A percentile compares a stretch with the other conserved stretches of the same genome.
Evolutionary conservation across 2,329 filamentous ascomycete genomes (phyloP).

Genomic region (Penicillium sp.): DNA sequence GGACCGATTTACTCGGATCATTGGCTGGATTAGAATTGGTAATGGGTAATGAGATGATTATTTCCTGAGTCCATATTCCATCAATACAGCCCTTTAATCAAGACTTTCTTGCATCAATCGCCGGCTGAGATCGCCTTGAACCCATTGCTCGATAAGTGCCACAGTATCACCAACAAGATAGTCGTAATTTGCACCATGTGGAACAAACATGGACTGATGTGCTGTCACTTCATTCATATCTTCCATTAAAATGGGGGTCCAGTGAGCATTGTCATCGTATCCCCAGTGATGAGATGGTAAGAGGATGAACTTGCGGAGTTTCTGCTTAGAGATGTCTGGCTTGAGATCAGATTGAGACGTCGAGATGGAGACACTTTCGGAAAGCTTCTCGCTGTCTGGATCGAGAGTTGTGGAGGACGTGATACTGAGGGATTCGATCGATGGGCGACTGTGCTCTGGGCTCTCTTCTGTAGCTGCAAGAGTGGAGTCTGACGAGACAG

Average conservation of each 20-base stretch:
- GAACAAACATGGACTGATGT: conserved; percentile 79
- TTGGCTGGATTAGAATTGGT: neutral
- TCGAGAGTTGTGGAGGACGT: conserved; percentile 4
- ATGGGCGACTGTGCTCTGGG: neutral
- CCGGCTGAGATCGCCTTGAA: conserved; percentile 41
- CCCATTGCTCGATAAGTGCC: conserved; percentile 69
- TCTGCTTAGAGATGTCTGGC: conserved; percentile 39
- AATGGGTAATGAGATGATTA: neutral
- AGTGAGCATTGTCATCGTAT: conserved; percentile 68
- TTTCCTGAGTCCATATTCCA: neutral
- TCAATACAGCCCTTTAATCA: conserved; percentile 10
- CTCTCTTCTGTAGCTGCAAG: conserved; percentile 2
- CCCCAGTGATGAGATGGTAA: conserved; percentile 62
- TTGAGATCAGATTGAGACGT: conserved; percentile 13
- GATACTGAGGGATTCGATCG: conserved; percentile 6
- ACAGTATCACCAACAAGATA: conserved; percentile 75
- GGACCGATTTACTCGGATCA: neutral
- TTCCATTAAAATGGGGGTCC: conserved; percentile 80
- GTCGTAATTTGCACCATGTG: conserved; percentile 71
- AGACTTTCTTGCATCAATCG: conserved; percentile 23
- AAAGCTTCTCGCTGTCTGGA: conserved; percentile 10
- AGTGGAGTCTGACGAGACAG: conserved; percentile 6
- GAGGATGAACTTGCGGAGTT: conserved; percentile 77
- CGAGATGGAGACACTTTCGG: conserved; percentile 16
- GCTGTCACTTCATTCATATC: conserved; percentile 83